A percentile compares a stretch with the other conserved stretches of the same genome.
Conservation (phyloP, 306 rosid genomes). For the Inga leiocalycina region DNA sequence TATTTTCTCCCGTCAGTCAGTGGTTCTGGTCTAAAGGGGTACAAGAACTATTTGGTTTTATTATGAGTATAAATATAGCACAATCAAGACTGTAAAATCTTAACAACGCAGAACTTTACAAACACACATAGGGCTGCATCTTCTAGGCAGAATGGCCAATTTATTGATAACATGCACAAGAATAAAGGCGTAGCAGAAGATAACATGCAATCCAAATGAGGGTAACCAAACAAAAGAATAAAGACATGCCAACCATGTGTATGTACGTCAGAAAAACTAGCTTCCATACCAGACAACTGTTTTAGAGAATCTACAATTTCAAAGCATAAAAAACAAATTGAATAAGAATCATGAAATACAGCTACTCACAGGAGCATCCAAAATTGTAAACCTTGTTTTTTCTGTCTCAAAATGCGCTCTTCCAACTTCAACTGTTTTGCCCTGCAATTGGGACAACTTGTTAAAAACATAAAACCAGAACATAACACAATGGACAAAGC, state of each 20-base stretch:
- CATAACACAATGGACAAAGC: slow-evolving; percentile 12
- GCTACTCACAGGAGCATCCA: slow-evolving; percentile 96
- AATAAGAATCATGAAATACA: slow-evolving; percentile 26
- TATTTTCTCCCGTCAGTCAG: neutral
- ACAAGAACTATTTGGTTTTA: neutral
- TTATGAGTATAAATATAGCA: neutral
- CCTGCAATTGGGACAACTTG: slow-evolving; percentile 54
- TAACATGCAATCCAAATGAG: neutral
- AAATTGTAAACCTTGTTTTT: slow-evolving; percentile 81
- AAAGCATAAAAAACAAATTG: neutral
- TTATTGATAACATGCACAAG: neutral
- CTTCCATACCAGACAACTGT: slow-evolving; percentile 9
- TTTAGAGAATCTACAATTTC: slow-evolving; percentile 15
- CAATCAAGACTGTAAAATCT: neutral
- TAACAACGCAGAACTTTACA: neutral
- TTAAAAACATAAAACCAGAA: slow-evolving; percentile 10
- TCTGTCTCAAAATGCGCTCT: slow-evolving; percentile 98
- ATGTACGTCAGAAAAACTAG: slow-evolving; percentile 8
- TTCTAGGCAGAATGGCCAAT: neutral
- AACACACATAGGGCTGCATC: neutral
- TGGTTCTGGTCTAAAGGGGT: neutral
- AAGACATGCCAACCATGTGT: neutral
- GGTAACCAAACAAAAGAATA: neutral
- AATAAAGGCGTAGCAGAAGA: neutral
- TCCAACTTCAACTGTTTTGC: slow-evolving; percentile 98